These are phyloP conservation scores for Phyllosticta citriasiana DNA, from an alignment of 2,329 filamentous ascomycete species.

Conservation along the genomic window DNA sequence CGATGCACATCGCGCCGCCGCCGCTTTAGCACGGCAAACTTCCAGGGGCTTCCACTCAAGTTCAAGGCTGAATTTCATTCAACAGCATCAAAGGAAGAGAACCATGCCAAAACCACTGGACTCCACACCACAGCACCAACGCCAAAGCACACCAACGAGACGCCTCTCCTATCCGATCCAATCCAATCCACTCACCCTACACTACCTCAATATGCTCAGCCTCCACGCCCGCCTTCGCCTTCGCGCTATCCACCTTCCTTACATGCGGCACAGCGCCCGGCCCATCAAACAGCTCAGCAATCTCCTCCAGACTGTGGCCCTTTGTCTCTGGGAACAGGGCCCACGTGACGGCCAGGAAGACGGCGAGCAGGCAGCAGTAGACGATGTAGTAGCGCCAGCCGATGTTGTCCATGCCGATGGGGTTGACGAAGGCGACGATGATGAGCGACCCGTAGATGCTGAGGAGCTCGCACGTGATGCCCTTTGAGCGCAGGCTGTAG, in stretches of 20 bases:
- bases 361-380: conserved; percentile 25
- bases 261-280: conserved; percentile 12
- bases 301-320: conserved; percentile 16
- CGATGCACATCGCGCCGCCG: too few relatives aligned
- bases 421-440: conserved; percentile 11
- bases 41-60: too few relatives aligned
- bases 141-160: too few relatives aligned
- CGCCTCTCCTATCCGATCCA: background rate
- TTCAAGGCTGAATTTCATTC: too few relatives aligned
- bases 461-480: conserved; percentile 17
- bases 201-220: conserved; percentile 3
- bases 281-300: conserved; percentile 15
- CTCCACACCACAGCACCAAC: too few relatives aligned
- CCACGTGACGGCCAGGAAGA: conserved; percentile 17
- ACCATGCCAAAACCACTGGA: too few relatives aligned
- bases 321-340: conserved; percentile 18
- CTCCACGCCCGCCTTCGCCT: background rate
- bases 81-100: too few relatives aligned
- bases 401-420: conserved; percentile 13
- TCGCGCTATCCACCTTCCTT: conserved; percentile 5
- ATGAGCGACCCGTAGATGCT: conserved; percentile 7
- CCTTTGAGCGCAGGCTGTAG: conserved; percentile 37
- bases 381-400: conserved; percentile 12
- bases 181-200: background rate
- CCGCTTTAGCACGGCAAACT: too few relatives aligned